Base-by-base conservation (phyloP, 1,139 yeast species). In the Geotrichum fermentans region DNA sequence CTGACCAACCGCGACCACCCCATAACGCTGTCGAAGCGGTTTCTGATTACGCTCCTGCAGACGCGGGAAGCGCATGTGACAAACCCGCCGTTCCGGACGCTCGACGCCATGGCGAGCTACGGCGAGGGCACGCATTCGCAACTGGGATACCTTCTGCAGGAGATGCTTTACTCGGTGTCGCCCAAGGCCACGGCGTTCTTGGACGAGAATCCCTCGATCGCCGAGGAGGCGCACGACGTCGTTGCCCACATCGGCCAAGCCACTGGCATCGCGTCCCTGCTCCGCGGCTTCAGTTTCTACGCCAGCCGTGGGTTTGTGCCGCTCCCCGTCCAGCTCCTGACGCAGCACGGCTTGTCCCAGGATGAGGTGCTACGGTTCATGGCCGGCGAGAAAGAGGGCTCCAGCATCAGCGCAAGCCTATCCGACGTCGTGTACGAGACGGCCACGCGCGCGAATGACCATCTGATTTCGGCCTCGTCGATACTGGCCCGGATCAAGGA, bases 161-260 rank as follows among this genome's bases (percentile, higher is more conserved):
- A 82, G 10, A 66, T 80, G 16, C 62, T 84, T 26, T 69, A 82
- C 40, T 78, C 87, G 1, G 71, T 82, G 4, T 77, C 87, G 1
- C 83, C 85, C 0, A 75, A 82, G 1, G 73, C 78, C 0, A 73
- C 78, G 16, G 64, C 68, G 37, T 61, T 81, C 21, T 65, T 83
- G 35, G 80, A 79, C 53, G 65, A 66, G 37, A 71, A 78, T 29
- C 64, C 74, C 0, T 56, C 58, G 3, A 61, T 82, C 32, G 62
- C 43, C 74, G 78, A 59, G 28, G 54, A 60, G 22, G 61, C 63
- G 38, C 65, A 69, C 5, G 89, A 84, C 55, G 77, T 84, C 21
- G 78, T 83, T 18, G 95, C 94, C 0, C 95, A 87, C 64, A 69
- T 86, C 30, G 96, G 96, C 3, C 95, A 87, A 62, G 86, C 94